Evolutionary conservation across 495 filamentous ascomycete species (phyloP), one percentile per base, ranked within the genome.

Genomic region (Penicillium argentinense): DNA sequence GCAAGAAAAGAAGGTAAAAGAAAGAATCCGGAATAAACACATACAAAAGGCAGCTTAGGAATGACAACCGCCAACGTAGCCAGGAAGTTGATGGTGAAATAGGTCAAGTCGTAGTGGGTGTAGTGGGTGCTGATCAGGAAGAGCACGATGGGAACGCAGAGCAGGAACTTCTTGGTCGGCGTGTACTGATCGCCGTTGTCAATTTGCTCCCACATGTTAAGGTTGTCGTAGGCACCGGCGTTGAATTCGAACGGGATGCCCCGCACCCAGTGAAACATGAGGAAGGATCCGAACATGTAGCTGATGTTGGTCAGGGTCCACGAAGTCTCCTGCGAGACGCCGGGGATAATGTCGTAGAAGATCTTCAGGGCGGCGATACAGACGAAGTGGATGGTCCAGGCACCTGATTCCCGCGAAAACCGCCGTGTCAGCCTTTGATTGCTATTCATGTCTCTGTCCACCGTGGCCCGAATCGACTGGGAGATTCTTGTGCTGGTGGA

Each of bases 201-300:
- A 63, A 98, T 98, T 75, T 98, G 93, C 75, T 98, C 93, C 93
- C 93, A 98, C 91, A 98, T 96, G 72, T 97, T 97, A 54, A 97
- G 79, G 64, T 97, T 97, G 71, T 98, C 93, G 75, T 96, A 98
- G 48, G 93, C 93, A 39, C 93, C 93, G n/a, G 89, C 84, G 65
- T 98, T 97, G 79, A 97, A 98, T 62, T 98, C 93, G 70, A 98
- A 98, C 12, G 93, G 93, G 41, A 97, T 89, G 63, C 93, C 93
- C 62, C 91, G 89, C 58, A 98, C 93, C 76, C 85, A 96, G 73
- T 98, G 93, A 68, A 98, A 98, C 93, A 97, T 98, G 63, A 98
- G 80, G 71, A 96, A 98, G 13, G 93, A 96, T 64, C 89, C 92
- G 71, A 91, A 84, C 91, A 97, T 97, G 77, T 98, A 98, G 43